Evolutionary conservation across 257 asterid genomes (phyloP).

Genomic region (Ophiorrhiza pumila): DNA sequence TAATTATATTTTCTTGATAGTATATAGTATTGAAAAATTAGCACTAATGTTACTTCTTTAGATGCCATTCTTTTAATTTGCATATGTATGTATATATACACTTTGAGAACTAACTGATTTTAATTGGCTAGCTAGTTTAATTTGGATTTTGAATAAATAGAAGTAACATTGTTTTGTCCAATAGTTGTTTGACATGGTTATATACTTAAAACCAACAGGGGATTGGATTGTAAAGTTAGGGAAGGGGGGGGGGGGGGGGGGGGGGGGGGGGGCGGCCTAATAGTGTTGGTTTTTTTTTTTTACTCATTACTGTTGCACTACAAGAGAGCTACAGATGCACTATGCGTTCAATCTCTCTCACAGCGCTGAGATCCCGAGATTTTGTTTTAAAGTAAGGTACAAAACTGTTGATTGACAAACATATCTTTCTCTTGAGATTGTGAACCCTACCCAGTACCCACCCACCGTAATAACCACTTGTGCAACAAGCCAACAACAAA

Average conservation of each 20-base stretch:
- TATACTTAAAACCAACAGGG: background rate
- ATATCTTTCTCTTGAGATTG: constrained; percentile 10
- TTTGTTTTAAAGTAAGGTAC: constrained; percentile 40
- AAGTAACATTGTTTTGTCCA: background rate
- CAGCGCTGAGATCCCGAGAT: constrained; percentile 56
- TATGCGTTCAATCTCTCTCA: constrained; percentile 33
- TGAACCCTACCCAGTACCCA: background rate
- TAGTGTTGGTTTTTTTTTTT: constrained; percentile 4
- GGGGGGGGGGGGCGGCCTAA: too few relatives aligned
- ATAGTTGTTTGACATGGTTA: constrained; percentile 1
- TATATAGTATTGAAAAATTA: too few relatives aligned
- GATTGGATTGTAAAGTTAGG: background rate
- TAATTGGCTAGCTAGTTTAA: background rate
- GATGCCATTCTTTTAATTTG: too few relatives aligned
- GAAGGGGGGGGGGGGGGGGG: too few relatives aligned
- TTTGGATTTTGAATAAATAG: background rate
- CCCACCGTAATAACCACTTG: background rate
- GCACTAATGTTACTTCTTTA: too few relatives aligned
- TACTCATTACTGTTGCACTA: constrained; percentile 41
- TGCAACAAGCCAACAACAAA: background rate
- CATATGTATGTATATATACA: too few relatives aligned
- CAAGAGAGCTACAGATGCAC: constrained; percentile 50
- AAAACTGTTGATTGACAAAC: constrained; percentile 35
- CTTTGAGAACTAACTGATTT: too few relatives aligned
- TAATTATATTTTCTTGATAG: background rate